A percentile compares a stretch with the other conserved stretches of the same genome.
These are phyloP conservation scores for Gaultheria prostrata DNA, from an alignment of 148 eudicot species.

Conservation along the genomic window DNA sequence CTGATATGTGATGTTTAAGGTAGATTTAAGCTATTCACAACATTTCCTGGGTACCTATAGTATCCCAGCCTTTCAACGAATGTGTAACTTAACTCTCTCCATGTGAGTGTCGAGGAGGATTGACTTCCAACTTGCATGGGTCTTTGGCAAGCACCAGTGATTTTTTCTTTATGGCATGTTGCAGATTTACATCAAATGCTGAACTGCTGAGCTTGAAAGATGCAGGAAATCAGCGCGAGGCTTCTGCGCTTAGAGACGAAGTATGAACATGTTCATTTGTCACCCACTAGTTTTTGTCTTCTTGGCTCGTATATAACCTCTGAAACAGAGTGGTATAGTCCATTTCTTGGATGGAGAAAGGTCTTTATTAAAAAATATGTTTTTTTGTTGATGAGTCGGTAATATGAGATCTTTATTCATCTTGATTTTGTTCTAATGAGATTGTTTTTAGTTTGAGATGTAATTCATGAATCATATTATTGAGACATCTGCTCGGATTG, in stretches of 20 bases:
- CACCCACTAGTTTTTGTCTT: not conserved
- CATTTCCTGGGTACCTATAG: not conserved
- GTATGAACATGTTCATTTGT: slow-evolving; percentile 37
- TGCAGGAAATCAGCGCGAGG: slow-evolving; percentile 68
- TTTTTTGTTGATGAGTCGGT: not conserved
- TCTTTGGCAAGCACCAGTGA: not conserved
- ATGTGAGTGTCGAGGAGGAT: not conserved
- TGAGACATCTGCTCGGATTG: slow-evolving; percentile 31
- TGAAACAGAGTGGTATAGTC: not conserved
- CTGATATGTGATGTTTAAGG: slow-evolving; percentile 4
- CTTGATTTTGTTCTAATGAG: slow-evolving; percentile 6
- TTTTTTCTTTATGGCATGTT: not conserved
- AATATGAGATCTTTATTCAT: not conserved
- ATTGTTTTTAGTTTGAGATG: not conserved
- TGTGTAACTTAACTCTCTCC: not conserved
- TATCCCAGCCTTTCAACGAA: not conserved
- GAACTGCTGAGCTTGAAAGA: slow-evolving; percentile 51
- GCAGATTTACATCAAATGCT: slow-evolving; percentile 58
- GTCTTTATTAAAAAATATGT: not conserved
- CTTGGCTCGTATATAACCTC: not conserved
- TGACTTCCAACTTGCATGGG: not conserved
- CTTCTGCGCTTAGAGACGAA: slow-evolving; percentile 86
- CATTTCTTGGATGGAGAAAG: slow-evolving; percentile 1
- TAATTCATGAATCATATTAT: slow-evolving; percentile 1
- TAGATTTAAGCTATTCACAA: not conserved